phyloP scores from a whole-genome alignment of 805 yeast genomes.

The Kodamaea fukazawae region DNA sequence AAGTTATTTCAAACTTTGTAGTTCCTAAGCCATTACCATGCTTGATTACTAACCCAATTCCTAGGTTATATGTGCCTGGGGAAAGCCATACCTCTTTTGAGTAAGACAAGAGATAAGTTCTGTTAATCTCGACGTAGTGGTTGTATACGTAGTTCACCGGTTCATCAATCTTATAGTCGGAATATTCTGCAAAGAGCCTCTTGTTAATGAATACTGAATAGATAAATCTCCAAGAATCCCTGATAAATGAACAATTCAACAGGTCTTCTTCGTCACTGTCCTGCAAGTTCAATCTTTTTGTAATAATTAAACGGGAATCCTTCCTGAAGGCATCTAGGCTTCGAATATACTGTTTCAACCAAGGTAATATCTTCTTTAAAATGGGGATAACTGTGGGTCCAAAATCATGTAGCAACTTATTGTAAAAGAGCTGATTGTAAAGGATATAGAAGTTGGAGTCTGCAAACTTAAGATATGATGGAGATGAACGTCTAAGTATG shows the following conservation, averaged over 20 bases:
- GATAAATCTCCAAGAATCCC: constrained; percentile 56
- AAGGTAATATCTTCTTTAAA: constrained; percentile 34
- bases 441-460: constrained; percentile 46
- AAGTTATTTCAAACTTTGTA: constrained; percentile 48
- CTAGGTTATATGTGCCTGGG: constrained; percentile 49
- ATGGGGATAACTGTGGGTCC: constrained; percentile 36
- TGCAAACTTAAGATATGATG: constrained; percentile 30
- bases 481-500: constrained; percentile 32
- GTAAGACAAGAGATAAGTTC: constrained; percentile 49
- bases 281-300: constrained; percentile 25
- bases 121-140: constrained; percentile 47
- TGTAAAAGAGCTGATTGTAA: constrained; percentile 49
- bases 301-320: constrained; percentile 25
- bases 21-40: constrained; percentile 58
- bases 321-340: constrained; percentile 37
- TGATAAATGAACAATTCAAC: constrained; percentile 30
- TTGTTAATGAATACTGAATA: constrained; percentile 51
- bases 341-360: constrained; percentile 37
- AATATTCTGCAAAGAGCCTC: constrained; percentile 49
- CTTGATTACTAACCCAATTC: constrained; percentile 52
- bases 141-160: constrained; percentile 44
- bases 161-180: constrained; percentile 46
- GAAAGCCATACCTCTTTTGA: constrained; percentile 44
- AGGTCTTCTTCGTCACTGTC: constrained; percentile 18
- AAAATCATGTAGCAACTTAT: constrained; percentile 33